phyloP scores from a whole-genome alignment of 2,329 filamentous ascomycete genomes.

The Xylariales sp. region DNA sequence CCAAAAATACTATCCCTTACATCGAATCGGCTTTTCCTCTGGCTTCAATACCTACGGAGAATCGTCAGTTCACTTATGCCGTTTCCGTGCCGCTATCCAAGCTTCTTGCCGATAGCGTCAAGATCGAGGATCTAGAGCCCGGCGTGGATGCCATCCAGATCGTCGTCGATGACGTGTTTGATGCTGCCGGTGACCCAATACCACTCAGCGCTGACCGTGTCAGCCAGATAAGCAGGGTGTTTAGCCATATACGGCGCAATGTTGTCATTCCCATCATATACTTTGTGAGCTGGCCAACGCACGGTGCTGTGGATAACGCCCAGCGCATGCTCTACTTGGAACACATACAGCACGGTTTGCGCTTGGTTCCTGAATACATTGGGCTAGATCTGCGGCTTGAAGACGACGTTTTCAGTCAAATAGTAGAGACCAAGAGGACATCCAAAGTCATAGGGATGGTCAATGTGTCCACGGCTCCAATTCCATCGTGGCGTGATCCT shows the following conservation, averaged over 20 bases:
- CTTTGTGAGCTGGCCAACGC: conserved; percentile 37
- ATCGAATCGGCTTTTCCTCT: conserved; percentile 63
- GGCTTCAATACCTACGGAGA: conserved; percentile 55
- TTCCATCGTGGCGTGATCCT: conserved; percentile 51
- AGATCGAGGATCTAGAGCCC: conserved; percentile 62
- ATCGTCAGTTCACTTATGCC: conserved; percentile 63
- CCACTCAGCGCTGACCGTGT: conserved; percentile 27
- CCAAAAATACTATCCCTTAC: conserved; percentile 49
- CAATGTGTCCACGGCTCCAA: conserved; percentile 31
- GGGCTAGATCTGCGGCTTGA: conserved; percentile 58
- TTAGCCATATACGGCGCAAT: conserved; percentile 58
- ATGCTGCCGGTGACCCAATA: conserved; percentile 6
- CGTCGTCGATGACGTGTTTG: conserved; percentile 39
- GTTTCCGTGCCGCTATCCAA: conserved; percentile 57
- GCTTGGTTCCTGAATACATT: conserved; percentile 59
- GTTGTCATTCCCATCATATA: conserved; percentile 57
- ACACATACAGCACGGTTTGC: conserved; percentile 54
- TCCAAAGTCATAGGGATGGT: conserved; percentile 61
- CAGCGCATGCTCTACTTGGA: conserved; percentile 42
- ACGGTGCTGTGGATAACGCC: conserved; percentile 14
- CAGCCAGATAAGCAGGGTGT: conserved; percentile 49
- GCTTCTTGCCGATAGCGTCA: conserved; percentile 46
- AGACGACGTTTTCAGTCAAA: conserved; percentile 41
- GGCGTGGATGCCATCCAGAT: conserved; percentile 65
- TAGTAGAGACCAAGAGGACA: conserved; percentile 46